Conservation (phyloP, 306 rosid genomes). For the Fragaria vesca region DNA sequence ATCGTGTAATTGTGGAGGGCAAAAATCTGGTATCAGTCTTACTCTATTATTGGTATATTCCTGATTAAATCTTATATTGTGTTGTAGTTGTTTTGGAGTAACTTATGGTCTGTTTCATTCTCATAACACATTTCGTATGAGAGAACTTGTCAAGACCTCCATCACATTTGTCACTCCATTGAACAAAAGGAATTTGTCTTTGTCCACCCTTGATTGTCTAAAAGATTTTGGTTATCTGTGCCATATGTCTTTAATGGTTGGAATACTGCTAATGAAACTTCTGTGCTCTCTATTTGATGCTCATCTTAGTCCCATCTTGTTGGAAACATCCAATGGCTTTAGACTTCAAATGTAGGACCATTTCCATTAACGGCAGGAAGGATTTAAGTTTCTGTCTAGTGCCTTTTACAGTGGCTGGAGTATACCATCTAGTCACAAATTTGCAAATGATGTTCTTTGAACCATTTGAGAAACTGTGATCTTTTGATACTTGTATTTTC, state of each 20-base stretch:
- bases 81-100: neutral
- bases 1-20: conserved; percentile 90
- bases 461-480: neutral
- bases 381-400: neutral
- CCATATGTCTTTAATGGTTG: neutral
- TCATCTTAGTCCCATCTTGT: neutral
- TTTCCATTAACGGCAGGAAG: neutral
- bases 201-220: neutral
- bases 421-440: neutral
- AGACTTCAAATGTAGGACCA: neutral
- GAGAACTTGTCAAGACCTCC: neutral
- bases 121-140: neutral
- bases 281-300: neutral
- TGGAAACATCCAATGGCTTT: neutral
- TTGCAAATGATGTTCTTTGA: neutral
- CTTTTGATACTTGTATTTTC: neutral
- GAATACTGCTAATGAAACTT: neutral
- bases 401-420: neutral
- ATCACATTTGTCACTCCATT: neutral
- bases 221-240: neutral
- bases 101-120: neutral
- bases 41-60: neutral
- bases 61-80: neutral
- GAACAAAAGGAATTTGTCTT: neutral
- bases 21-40: conserved; percentile 68